phyloP scores from a whole-genome alignment of 768 basidiomycete species.

The Kwoniella pini region DNA sequence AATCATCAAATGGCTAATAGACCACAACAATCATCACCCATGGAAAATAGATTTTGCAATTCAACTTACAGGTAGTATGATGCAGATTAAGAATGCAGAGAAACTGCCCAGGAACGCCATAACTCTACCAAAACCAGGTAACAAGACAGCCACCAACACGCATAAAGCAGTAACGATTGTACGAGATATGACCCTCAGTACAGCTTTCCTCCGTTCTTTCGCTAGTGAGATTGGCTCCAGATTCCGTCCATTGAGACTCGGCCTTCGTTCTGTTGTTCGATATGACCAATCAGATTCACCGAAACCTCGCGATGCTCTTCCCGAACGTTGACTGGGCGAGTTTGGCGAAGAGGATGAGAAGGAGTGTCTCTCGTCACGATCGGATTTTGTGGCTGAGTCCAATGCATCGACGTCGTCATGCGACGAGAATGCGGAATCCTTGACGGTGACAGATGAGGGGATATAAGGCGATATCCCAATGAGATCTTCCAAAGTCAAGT shows the following conservation, averaged over 20 bases:
- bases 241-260: too few relatives aligned
- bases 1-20: too few relatives aligned
- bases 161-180: conserved; percentile 63
- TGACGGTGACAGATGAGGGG: neutral
- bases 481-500: conserved; percentile 75
- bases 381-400: conserved; percentile 10
- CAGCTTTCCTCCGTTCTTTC: conserved; percentile 27
- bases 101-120: conserved; percentile 94
- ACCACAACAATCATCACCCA: too few relatives aligned
- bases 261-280: neutral
- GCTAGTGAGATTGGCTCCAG: neutral
- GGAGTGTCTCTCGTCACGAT: neutral
- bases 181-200: conserved; percentile 60
- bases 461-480: conserved; percentile 60
- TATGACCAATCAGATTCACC: conserved; percentile 8
- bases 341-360: neutral
- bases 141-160: conserved; percentile 68
- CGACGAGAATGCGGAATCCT: neutral
- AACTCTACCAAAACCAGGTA: conserved; percentile 71
- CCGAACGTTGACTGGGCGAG: neutral
- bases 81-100: conserved; percentile 72
- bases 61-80: conserved; percentile 71
- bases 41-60: neutral
- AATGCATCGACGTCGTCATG: conserved; percentile 3
- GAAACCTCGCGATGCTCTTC: neutral